Evolutionary conservation across 2,329 filamentous ascomycete species (phyloP).

Genomic region (Epichloe festucae): DNA sequence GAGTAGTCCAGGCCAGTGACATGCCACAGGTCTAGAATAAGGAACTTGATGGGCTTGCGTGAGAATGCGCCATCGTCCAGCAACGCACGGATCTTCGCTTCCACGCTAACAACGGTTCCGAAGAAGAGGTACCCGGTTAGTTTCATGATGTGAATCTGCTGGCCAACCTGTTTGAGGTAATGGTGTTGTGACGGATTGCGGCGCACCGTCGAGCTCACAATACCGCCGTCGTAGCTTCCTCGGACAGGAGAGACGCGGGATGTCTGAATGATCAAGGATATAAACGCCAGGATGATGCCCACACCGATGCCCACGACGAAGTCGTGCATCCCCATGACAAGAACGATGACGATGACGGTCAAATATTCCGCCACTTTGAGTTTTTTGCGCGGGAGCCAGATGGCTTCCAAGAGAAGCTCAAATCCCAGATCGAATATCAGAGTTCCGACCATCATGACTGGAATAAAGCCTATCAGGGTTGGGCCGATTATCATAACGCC

Average conservation of each 20-base stretch:
- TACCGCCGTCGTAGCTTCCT: conserved; percentile 77
- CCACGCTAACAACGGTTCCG: conserved; percentile 90
- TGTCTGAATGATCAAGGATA: conserved; percentile 83
- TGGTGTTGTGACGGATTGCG: conserved; percentile 80
- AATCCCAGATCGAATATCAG: conserved; percentile 93
- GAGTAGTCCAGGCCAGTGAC: conserved; percentile 94
- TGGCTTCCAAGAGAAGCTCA: conserved; percentile 76
- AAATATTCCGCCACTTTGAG: conserved; percentile 77
- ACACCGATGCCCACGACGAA: conserved; percentile 91
- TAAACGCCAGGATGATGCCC: conserved; percentile 81
- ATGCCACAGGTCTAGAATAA: conserved; percentile 78
- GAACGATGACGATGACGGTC: conserved; percentile 77
- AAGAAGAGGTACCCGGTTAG: conserved; percentile 95
- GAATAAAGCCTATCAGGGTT: conserved; percentile 81
- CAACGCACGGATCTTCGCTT: conserved; percentile 70
- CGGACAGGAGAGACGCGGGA: conserved; percentile 81
- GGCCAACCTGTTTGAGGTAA: conserved; percentile 73
- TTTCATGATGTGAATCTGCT: conserved; percentile 84
- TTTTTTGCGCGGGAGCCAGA: conserved; percentile 81
- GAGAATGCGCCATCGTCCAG: conserved; percentile 73
- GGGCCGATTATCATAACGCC: conserved; percentile 78
- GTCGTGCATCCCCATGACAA: conserved; percentile 94
- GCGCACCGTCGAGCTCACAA: conserved; percentile 83
- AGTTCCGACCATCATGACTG: conserved; percentile 91
- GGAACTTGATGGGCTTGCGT: conserved; percentile 69